phyloP scores from a whole-genome alignment of 139 green algal species.

The Chlorella vulgaris region DNA sequence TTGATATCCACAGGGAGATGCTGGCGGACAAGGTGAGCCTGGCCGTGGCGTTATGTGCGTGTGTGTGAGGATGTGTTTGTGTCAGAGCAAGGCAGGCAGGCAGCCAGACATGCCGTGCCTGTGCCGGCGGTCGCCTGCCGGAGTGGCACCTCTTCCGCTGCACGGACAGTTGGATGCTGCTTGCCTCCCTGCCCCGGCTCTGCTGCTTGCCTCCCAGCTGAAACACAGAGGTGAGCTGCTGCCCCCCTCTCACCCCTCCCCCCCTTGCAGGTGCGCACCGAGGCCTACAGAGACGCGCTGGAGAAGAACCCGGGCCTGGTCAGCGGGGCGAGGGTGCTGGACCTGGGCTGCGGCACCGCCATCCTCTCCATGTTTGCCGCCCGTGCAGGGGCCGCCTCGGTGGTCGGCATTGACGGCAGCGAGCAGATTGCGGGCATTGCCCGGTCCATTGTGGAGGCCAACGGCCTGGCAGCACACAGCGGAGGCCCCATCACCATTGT shows the following conservation, averaged over 20 bases:
- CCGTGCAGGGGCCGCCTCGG: slow-evolving; percentile 70
- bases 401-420: slow-evolving; percentile 73
- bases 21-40: slow-evolving; percentile 73
- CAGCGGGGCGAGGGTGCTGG: slow-evolving; percentile 74
- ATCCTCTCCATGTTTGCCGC: slow-evolving; percentile 95
- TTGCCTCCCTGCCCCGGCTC: too few species aligned
- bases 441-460: slow-evolving; percentile 50
- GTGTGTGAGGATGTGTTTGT: not conserved
- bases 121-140: too few species aligned
- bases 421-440: slow-evolving; percentile 55
- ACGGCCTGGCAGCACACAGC: slow-evolving; percentile 39
- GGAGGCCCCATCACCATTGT: slow-evolving; percentile 72
- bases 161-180: too few species aligned
- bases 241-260: too few species aligned
- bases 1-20: slow-evolving; percentile 95
- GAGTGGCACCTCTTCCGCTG: too few species aligned
- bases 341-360: slow-evolving; percentile 95
- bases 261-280: slow-evolving; percentile 69
- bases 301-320: slow-evolving; percentile 80
- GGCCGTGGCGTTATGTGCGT: not conserved
- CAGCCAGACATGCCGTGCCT: too few species aligned
- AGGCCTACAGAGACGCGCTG: slow-evolving; percentile 82
- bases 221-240: too few species aligned
- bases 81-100: not conserved
- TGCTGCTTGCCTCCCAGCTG: too few species aligned